A percentile compares a stretch with the other conserved stretches of the same genome.
These are phyloP conservation scores for Chamaecyparis obtusa DNA, from an alignment of 75 land plant species.

Conservation along the genomic window DNA sequence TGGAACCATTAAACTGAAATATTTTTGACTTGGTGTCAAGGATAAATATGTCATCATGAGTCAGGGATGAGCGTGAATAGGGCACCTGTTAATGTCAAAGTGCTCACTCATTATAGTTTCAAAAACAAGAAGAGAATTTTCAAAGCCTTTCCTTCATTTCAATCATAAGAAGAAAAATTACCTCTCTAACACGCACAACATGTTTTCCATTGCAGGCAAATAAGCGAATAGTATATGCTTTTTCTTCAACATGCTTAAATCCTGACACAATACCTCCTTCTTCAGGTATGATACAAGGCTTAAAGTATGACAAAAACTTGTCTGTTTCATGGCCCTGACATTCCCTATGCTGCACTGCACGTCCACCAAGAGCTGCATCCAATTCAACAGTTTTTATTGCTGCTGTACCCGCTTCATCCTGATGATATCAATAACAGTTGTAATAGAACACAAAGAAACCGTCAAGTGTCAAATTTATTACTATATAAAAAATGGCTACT, in stretches of 20 bases:
- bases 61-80: constrained; percentile 82
- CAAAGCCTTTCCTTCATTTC: not conserved
- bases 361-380: constrained; percentile 98
- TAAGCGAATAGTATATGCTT: constrained; percentile 61
- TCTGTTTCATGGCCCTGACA: constrained; percentile 93
- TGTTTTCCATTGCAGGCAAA: constrained; percentile 90
- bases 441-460: not conserved
- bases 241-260: constrained; percentile 71
- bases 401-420: constrained; percentile 99
- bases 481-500: not conserved
- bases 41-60: constrained; percentile 97
- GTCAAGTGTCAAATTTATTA: not conserved
- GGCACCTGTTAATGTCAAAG: constrained; percentile 58
- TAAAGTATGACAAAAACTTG: constrained; percentile 89
- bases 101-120: not conserved
- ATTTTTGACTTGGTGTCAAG: constrained; percentile 89
- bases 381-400: constrained; percentile 95
- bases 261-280: constrained; percentile 95
- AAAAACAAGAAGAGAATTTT: not conserved
- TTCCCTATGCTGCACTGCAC: constrained; percentile 98
- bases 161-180: constrained; percentile 23
- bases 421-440: not conserved
- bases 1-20: constrained; percentile 95
- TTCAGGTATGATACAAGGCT: constrained; percentile 95
- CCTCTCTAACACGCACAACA: constrained; percentile 94